Conservation (phyloP, 306 rosid genomes). For the Myrica gale region DNA sequence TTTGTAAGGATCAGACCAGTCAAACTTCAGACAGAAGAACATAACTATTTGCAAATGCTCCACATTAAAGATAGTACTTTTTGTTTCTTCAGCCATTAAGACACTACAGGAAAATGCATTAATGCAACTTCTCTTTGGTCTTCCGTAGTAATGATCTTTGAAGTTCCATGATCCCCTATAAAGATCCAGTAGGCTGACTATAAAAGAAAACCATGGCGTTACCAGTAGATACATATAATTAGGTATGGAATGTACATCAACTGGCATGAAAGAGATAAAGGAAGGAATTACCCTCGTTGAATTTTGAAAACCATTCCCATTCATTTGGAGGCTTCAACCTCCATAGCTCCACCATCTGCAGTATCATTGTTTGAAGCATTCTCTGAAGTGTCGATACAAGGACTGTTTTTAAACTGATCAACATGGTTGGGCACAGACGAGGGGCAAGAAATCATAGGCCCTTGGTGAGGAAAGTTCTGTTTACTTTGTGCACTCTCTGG, state of each 20-base stretch:
- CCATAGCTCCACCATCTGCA: constrained; percentile 40
- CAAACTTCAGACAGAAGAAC: constrained; percentile 17
- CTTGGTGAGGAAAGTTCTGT: constrained; percentile 37
- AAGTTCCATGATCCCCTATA: constrained; percentile 21
- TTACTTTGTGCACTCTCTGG: constrained; percentile 39
- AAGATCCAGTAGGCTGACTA: constrained; percentile 56
- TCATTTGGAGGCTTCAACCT: constrained; percentile 63
- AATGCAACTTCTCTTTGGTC: constrained; percentile 27
- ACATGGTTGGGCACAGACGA: constrained; percentile 33
- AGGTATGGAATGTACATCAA: constrained; percentile 18
- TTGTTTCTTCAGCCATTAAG: no score
- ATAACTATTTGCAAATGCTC: background rate
- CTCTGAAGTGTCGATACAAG: constrained; percentile 53
- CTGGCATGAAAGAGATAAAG: constrained; percentile 37
- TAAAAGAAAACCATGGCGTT: constrained; percentile 39
- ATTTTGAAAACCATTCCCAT: constrained; percentile 17
- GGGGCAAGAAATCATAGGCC: constrained; percentile 34
- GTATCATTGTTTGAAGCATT: constrained; percentile 48
- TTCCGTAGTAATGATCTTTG: constrained; percentile 23
- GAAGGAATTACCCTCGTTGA: constrained; percentile 58
- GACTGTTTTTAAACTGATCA: constrained; percentile 42
- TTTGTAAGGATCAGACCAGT: constrained; percentile 30
- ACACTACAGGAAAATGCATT: constrained; percentile 12
- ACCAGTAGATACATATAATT: constrained; percentile 43
- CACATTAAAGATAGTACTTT: no score